A percentile compares a stretch with the other conserved stretches of the same genome.
These are phyloP conservation scores for Diaporthe sp. DNA, from an alignment of 2,329 filamentous ascomycete species.

Conservation along the genomic window DNA sequence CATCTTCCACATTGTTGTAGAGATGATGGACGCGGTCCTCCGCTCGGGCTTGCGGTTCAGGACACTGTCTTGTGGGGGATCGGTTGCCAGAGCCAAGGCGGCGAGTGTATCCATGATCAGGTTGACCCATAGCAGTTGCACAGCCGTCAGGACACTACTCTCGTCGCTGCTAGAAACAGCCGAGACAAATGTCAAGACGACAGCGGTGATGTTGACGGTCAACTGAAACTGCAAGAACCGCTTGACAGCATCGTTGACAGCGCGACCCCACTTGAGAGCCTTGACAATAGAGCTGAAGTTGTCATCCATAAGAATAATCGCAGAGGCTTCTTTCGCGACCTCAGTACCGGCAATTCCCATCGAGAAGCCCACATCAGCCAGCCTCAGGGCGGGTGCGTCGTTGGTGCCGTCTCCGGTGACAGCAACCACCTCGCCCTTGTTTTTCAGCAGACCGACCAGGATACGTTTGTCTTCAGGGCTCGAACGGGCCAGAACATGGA, in stretches of 20 bases:
- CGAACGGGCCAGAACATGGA: slow-evolving; percentile 80
- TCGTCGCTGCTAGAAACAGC: slow-evolving; percentile 79
- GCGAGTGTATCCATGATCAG: slow-evolving; percentile 98
- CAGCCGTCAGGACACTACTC: slow-evolving; percentile 83
- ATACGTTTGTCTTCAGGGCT: slow-evolving; percentile 84
- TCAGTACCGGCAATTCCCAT: slow-evolving; percentile 89
- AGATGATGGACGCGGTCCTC: slow-evolving; percentile 75
- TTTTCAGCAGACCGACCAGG: slow-evolving; percentile 78
- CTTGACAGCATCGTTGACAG: slow-evolving; percentile 83
- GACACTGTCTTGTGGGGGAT: slow-evolving; percentile 86
- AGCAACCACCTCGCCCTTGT: slow-evolving; percentile 81
- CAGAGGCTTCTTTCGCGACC: slow-evolving; percentile 86
- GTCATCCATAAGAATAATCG: slow-evolving; percentile 89
- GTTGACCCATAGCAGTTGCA: slow-evolving; percentile 96
- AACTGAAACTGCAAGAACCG: slow-evolving; percentile 83
- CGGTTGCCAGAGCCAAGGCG: slow-evolving; percentile 87
- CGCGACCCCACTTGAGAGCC: slow-evolving; percentile 83
- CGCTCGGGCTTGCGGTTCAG: slow-evolving; percentile 79
- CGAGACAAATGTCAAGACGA: slow-evolving; percentile 88
- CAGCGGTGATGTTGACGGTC: slow-evolving; percentile 92
- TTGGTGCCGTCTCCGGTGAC: slow-evolving; percentile 89
- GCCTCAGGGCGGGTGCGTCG: slow-evolving; percentile 84
- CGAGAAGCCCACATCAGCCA: slow-evolving; percentile 85
- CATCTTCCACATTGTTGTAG: slow-evolving; percentile 99
- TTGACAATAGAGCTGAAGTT: slow-evolving; percentile 91